Base-by-base conservation (phyloP, 805 yeast genomes). In the Jamesozyma rosinii region DNA sequence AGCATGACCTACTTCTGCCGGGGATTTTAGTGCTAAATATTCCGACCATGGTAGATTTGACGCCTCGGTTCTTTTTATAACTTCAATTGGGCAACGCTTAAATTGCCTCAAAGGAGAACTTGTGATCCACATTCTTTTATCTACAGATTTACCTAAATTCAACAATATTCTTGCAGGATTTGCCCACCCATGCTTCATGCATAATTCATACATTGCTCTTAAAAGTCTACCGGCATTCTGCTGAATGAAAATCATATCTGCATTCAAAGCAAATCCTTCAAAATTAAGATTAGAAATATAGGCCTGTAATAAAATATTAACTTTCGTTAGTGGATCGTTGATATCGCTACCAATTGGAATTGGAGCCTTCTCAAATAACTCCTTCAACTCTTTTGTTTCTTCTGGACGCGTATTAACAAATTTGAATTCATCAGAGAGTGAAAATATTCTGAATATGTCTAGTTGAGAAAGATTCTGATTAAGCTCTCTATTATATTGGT, bases 211-310 rank as follows among this genome's bases (percentile, higher is more conserved):
- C 49, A 94, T 74, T 0, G 97, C 97, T 44, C 97, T 67, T 44
- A 89, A 68, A 32, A 92, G 63, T 57, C 99, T 74, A 3, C 94
- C 90, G 1, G 96, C 97, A 34, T 94, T 86, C 61, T 92, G 97
- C 0, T 92, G 83, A 34, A 92, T 77, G 58, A 85, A 92, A 3
- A 86, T 72, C 95, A 89, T 87, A 66, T 92, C 99, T 0, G 95
- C 79, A 73, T 83, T 78, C 47, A 94, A 64, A 0, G 97, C 96
- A 66, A 86, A 85, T 0, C 97, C 97, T 0, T 83, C 92, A 15
- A 92, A 67, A 9, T 70, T 66, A 20, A 89, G 66, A 31, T 80
- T 65, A 1, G 96, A 83, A n/a, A 92, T 84, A 54, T 84, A 87
- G 0, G 95, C 76, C 57, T 92, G 98, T 11, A 92, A 65, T 31